Evolutionary conservation across 2,329 filamentous ascomycete genomes (phyloP), one percentile per base, ranked within the genome.

Genomic region (Xylaria sp.): DNA sequence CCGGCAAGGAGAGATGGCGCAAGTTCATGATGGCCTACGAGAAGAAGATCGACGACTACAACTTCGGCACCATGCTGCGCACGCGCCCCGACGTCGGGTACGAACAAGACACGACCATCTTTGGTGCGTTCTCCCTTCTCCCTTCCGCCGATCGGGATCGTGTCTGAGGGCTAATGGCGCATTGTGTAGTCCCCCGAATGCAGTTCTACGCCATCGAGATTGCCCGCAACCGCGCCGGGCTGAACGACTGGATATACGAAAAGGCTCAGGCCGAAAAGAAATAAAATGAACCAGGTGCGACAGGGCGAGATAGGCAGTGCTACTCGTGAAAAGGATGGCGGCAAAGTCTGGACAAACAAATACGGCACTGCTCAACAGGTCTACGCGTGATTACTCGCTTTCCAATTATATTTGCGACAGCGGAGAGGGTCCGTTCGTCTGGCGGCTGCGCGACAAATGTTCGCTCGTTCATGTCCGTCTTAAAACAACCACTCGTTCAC

Each of bases 231-330:
- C 91, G 91, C 70, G 88, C 88, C 63, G 95, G 95, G 34, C 83
- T 98, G 68, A 99, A 99, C 78, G 96, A 99, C 82, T 99, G 96
- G 96, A 90, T 99, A 72, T 96, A 95, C 81, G 94, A 98, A 83
- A 87, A 93, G 80, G 89, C 91, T 1, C 90, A 95, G 76, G 85
- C 87, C 65, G 84, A 88, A 74, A 87, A 87, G 80, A 80, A 72
- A 63, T 51, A 57, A 46, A 46, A 54, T 13, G 37, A 28, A 23
- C 28, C 15, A 10, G 34, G 7, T 10, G 57, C 57, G 59, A 41
- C 28, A 57, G 50, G 28, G 37, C 28, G 18, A 41, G 7, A 10
- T 57, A 23, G 44, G 9, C 54, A 20, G 37, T 41, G 15, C 44
- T 25, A 2, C 7, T 28, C 18, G 34, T 44, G 9, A 32, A 48